phyloP scores from a whole-genome alignment of 2,329 filamentous ascomycete genomes.

The Neonectria punicea region DNA sequence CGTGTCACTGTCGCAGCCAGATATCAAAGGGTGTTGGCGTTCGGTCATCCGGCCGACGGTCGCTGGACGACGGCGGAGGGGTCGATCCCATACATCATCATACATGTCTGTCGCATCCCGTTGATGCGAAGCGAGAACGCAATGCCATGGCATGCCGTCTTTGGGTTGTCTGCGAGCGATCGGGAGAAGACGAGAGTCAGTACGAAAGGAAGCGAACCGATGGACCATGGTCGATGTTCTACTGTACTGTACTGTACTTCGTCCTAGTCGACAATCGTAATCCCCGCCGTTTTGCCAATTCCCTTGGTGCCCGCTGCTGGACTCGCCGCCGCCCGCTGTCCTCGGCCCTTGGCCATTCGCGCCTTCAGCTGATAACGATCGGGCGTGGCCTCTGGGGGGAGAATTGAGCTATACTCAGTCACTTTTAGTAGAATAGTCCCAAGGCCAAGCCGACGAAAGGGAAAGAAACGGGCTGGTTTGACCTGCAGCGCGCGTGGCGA shows the following conservation, averaged over 20 bases:
- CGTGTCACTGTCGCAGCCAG: not conserved
- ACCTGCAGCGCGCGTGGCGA: conserved; percentile 15
- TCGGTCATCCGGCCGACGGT: not conserved
- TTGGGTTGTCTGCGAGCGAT: not conserved
- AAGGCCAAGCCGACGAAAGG: too few species aligned
- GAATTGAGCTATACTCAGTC: too few species aligned
- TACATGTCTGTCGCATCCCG: not conserved
- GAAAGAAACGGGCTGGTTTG: not conserved
- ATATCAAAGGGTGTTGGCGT: not conserved
- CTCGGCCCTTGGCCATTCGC: not conserved
- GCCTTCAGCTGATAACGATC: not conserved
- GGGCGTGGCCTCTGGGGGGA: not conserved
- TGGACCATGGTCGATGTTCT: too few species aligned
- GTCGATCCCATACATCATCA: not conserved
- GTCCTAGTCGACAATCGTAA: not conserved
- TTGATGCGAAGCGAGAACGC: not conserved
- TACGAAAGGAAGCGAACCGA: not conserved
- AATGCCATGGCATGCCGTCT: conserved; percentile 14
- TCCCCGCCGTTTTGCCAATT: too few species aligned
- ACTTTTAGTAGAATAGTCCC: too few species aligned
- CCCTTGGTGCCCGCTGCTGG: not conserved
- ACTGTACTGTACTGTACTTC: not conserved
- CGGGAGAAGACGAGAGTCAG: not conserved
- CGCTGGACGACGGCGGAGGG: not conserved
- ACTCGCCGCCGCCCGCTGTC: not conserved